Percentiles rank a stretch among this genome's conserved stretches.
phyloP scores from a whole-genome alignment of 2,329 filamentous ascomycete genomes.

The Talaromyces sp. region DNA sequence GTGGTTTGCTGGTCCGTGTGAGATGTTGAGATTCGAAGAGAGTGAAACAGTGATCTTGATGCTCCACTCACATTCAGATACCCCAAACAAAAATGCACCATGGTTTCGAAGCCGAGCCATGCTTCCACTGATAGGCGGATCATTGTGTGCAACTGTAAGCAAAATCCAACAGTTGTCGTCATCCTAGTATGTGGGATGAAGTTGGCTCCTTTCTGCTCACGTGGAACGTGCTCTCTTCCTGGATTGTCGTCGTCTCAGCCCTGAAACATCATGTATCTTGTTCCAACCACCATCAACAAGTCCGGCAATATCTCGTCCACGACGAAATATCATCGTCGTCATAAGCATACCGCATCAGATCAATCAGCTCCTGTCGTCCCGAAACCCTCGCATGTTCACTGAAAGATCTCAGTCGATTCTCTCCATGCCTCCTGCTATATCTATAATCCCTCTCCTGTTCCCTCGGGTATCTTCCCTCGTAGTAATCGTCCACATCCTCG shows the following conservation, averaged over 20 bases:
- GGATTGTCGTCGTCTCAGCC: not conserved
- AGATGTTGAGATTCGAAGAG: not conserved
- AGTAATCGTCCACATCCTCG: not conserved
- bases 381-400: slow-evolving; percentile 14
- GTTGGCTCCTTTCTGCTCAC: too few species aligned
- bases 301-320: slow-evolving; percentile 7
- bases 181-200: too few species aligned
- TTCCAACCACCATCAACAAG: not conserved
- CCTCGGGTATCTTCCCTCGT: not conserved
- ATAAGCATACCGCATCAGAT: slow-evolving; percentile 11
- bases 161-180: too few species aligned
- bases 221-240: not conserved
- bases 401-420: slow-evolving; percentile 8
- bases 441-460: not conserved
- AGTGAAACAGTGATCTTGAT: not conserved
- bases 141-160: too few species aligned
- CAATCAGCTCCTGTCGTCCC: slow-evolving; percentile 8
- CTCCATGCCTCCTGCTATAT: slow-evolving; percentile 10
- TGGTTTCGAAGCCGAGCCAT: too few species aligned
- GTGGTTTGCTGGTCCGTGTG: too few species aligned
- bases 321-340: slow-evolving; percentile 5
- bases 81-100: too few species aligned
- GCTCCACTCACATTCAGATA: not conserved
- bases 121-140: too few species aligned
- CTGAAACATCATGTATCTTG: not conserved